phyloP scores from a whole-genome alignment of 2,329 filamentous ascomycete species.

The Stagonosporopsis vannaccii region DNA sequence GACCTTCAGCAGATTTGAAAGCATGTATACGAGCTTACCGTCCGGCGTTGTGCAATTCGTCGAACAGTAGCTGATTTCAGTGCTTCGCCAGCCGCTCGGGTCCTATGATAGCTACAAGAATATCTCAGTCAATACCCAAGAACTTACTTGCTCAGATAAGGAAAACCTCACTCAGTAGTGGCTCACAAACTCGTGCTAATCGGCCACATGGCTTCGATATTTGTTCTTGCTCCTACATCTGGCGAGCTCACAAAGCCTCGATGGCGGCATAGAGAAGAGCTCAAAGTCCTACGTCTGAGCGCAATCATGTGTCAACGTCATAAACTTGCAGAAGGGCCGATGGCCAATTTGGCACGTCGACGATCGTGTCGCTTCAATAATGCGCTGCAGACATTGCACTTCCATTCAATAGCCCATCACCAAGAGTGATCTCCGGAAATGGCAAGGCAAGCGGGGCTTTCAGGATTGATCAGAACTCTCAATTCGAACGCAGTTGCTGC shows the following conservation, averaged over 20 bases:
- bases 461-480: neutral
- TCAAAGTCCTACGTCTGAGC: neutral
- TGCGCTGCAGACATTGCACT: neutral
- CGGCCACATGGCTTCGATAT: neutral
- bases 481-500: neutral
- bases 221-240: neutral
- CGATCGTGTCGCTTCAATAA: neutral
- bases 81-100: neutral
- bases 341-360: neutral
- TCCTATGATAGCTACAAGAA: neutral
- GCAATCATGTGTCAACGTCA: neutral
- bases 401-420: neutral
- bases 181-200: neutral
- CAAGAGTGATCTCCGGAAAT: neutral
- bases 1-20: neutral
- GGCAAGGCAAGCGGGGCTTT: no score
- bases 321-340: neutral
- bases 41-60: neutral
- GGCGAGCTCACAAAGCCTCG: no score
- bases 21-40: neutral
- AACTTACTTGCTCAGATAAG: neutral
- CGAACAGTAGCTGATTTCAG: neutral
- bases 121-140: neutral
- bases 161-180: neutral
- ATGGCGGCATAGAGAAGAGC: neutral